These are phyloP conservation scores for Nemophila menziesii DNA, from an alignment of 257 asterid genomes.

Conservation along the genomic window DNA sequence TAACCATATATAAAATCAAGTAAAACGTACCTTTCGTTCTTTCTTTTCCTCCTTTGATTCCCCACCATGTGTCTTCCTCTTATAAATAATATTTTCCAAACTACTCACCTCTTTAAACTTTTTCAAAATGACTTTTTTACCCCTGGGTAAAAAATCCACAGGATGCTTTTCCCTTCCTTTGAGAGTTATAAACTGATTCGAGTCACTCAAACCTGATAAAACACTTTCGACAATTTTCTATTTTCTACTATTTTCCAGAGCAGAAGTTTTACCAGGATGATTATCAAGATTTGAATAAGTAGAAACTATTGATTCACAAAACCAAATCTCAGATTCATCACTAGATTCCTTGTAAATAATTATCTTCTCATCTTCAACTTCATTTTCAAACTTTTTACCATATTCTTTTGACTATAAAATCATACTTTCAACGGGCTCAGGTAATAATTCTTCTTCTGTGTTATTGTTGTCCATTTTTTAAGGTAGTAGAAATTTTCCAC, in stretches of 20 bases:
- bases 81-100: conserved; percentile 26
- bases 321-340: conserved; percentile 79
- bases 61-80: conserved; percentile 47
- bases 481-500: conserved; percentile 9
- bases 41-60: conserved; percentile 97
- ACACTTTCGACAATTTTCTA: conserved; percentile 49
- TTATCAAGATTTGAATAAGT: conserved; percentile 87
- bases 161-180: conserved; percentile 80
- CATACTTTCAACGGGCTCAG: conserved; percentile 57
- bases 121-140: conserved; percentile 28
- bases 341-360: conserved; percentile 58
- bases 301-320: conserved; percentile 78
- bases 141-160: conserved; percentile 59
- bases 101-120: conserved; percentile 30
- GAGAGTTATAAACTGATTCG: conserved; percentile 42
- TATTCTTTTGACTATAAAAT: conserved; percentile 53
- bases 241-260: conserved; percentile 62
- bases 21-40: conserved; percentile 59
- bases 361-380: conserved; percentile 31
- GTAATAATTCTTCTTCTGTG: conserved; percentile 28
- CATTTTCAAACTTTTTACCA: conserved; percentile 54
- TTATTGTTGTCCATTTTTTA: conserved; percentile 18
- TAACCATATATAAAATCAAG: too few species aligned
- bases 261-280: conserved; percentile 83
- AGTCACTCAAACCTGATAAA: conserved; percentile 25